phyloP scores from a whole-genome alignment of 2,329 filamentous ascomycete species.

The Elsinoe batatas region DNA sequence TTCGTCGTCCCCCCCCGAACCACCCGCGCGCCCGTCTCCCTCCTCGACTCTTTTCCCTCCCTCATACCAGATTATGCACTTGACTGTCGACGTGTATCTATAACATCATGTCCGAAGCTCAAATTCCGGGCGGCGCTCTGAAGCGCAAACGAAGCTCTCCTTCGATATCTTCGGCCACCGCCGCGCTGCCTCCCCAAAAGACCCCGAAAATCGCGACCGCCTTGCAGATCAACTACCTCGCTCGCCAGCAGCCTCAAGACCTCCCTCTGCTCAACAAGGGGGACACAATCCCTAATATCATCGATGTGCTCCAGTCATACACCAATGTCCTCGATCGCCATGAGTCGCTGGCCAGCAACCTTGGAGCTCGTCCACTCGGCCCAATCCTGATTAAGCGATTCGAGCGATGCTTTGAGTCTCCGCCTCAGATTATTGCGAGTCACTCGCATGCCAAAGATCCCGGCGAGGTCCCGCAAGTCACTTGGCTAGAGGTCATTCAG shows the following conservation, averaged over 20 bases:
- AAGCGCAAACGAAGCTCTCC: conserved; percentile 41
- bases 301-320: conserved; percentile 67
- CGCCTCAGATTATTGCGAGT: conserved; percentile 57
- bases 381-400: conserved; percentile 78
- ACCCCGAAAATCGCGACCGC: conserved; percentile 42
- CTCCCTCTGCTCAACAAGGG: conserved; percentile 52
- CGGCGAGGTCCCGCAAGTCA: conserved; percentile 42
- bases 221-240: conserved; percentile 59
- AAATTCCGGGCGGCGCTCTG: conserved; percentile 23
- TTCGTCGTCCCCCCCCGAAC: conserved; percentile 15
- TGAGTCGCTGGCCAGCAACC: conserved; percentile 75
- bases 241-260: conserved; percentile 51
- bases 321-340: conserved; percentile 76
- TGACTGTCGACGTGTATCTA: conserved; percentile 8
- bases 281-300: conserved; percentile 63
- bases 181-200: conserved; percentile 36
- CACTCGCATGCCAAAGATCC: conserved; percentile 35
- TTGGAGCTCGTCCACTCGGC: conserved; percentile 73
- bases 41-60: neutral
- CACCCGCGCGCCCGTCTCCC: conserved; percentile 3
- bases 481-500: conserved; percentile 77
- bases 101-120: conserved; percentile 13
- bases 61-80: conserved; percentile 4
- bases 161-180: conserved; percentile 18
- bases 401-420: conserved; percentile 74